Percentiles rank a stretch among this genome's conserved stretches.
Conservation (phyloP, 371 early-diverging fungal species). For the Mortierella sp. region DNA sequence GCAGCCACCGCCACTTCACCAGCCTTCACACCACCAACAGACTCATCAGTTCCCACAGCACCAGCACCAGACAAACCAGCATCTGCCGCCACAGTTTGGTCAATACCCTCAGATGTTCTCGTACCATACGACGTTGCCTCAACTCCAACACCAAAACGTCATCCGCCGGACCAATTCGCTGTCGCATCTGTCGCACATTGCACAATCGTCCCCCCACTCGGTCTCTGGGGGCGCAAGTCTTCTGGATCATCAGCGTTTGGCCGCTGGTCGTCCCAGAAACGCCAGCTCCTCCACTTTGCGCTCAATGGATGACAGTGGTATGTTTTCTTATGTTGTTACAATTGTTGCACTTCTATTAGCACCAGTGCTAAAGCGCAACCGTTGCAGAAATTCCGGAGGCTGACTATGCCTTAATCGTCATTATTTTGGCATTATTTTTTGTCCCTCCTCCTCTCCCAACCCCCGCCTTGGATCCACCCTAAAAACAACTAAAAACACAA, state of each 20-base stretch:
- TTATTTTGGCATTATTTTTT: neutral
- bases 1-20: conserved; percentile 19
- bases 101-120: conserved; percentile 40
- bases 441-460: neutral
- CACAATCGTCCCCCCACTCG: conserved; percentile 23
- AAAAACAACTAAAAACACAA: neutral
- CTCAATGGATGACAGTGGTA: conserved; percentile 45
- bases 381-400: neutral
- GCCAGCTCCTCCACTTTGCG: conserved; percentile 41
- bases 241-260: conserved; percentile 32
- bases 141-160: conserved; percentile 19
- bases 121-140: conserved; percentile 27
- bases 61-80: conserved; percentile 24
- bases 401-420: neutral
- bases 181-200: conserved; percentile 40
- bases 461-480: neutral
- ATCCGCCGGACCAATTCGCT: conserved; percentile 56
- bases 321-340: neutral
- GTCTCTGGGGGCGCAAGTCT: conserved; percentile 20
- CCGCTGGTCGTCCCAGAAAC: conserved; percentile 52
- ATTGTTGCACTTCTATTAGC: neutral
- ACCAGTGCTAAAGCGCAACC: neutral
- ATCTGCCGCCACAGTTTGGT: conserved; percentile 33
- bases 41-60: conserved; percentile 13
- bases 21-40: conserved; percentile 23